These are phyloP conservation scores for Panicum miliaceum DNA, from an alignment of 176 grass and related monocot species.

Conservation along the genomic window DNA sequence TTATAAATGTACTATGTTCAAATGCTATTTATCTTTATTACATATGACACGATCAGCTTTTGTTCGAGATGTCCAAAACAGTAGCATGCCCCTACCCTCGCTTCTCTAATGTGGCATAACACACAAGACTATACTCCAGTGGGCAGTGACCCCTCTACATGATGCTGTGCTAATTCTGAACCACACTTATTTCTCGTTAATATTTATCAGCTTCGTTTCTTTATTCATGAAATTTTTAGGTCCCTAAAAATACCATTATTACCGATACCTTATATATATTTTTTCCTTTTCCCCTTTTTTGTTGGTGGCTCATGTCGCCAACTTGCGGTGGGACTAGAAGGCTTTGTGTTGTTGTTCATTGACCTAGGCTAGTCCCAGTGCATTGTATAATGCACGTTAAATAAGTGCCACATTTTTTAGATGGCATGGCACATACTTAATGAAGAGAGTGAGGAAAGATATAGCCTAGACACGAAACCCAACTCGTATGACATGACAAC, in stretches of 20 bases:
- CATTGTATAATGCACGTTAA: background rate
- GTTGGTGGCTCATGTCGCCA: background rate
- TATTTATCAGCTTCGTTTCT: background rate
- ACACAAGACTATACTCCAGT: background rate
- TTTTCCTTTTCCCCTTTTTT: background rate
- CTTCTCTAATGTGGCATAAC: conserved; percentile 11
- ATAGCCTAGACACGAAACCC: background rate
- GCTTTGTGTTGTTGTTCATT: background rate
- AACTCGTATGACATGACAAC: background rate
- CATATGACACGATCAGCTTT: conserved; percentile 7
- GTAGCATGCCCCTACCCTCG: background rate
- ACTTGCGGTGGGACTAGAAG: background rate
- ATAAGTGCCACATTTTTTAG: background rate
- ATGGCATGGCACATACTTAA: background rate
- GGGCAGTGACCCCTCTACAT: background rate
- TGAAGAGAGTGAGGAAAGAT: no score
- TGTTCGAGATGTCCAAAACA: background rate
- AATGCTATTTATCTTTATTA: conserved; percentile 3
- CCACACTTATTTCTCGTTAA: no score
- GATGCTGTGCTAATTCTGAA: background rate
- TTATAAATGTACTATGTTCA: conserved; percentile 9
- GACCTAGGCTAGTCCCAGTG: no score
- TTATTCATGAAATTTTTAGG: background rate
- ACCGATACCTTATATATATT: background rate
- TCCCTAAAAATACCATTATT: background rate